A percentile compares a stretch with the other conserved stretches of the same genome.
Conservation (phyloP, 2,329 filamentous ascomycete genomes). For the Geosmithia flava region DNA sequence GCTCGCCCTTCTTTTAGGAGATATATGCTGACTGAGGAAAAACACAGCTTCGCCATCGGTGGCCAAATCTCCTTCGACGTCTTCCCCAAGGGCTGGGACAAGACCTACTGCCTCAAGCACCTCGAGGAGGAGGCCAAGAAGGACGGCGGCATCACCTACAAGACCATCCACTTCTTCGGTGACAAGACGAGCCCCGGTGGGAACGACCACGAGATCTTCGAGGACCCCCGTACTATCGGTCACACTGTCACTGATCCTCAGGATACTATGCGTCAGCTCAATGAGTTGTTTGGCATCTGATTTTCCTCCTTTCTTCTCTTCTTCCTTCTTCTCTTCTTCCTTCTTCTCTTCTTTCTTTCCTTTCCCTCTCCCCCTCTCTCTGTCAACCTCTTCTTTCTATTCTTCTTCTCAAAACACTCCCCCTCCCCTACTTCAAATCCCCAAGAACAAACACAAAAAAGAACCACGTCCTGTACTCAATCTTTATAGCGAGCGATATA, state of each 20-base stretch:
- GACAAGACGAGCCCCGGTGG: conserved; percentile 89
- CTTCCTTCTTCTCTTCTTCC: no score
- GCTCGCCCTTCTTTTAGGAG: no score
- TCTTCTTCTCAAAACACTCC: no score
- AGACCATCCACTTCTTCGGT: conserved; percentile 92
- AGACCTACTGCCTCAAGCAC: conserved; percentile 90
- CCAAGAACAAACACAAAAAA: no score
- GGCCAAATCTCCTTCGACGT: conserved; percentile 98
- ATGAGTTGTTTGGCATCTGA: conserved; percentile 64
- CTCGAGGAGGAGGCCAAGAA: conserved; percentile 67
- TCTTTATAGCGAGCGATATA: no score
- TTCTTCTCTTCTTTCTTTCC: no score
- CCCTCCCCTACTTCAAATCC: no score
- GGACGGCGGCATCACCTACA: conserved; percentile 63
- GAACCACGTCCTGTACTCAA: no score
- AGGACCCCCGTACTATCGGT: conserved; percentile 68
- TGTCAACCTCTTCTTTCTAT: no score
- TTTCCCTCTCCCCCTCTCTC: no score
- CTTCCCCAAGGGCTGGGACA: conserved; percentile 96
- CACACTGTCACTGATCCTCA: conserved; percentile 73
- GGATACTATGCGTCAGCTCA: conserved; percentile 70
- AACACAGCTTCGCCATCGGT: conserved; percentile 71
- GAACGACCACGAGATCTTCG: conserved; percentile 93
- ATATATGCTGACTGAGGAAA: no score
- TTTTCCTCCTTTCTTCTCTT: not conserved